Evolutionary conservation across 176 grass and related monocot species (phyloP).

Genomic region (Aegilops umbellulata): DNA sequence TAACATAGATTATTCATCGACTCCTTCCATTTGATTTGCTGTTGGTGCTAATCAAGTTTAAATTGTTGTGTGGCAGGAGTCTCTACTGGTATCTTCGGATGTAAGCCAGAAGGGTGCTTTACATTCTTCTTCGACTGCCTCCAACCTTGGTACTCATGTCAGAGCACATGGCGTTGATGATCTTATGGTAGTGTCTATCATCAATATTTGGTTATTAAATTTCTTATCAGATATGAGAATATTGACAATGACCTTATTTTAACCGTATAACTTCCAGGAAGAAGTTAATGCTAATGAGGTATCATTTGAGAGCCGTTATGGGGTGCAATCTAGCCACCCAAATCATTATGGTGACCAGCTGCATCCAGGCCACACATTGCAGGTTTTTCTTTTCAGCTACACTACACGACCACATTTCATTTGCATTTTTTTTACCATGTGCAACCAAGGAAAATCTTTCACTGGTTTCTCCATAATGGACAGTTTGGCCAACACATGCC

Average conservation of each 20-base stretch:
- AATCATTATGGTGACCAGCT: constrained; percentile 59
- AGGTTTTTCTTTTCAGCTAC: constrained; percentile 45
- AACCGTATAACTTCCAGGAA: constrained; percentile 41
- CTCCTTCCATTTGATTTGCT: not conserved
- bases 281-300: constrained; percentile 76
- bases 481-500: constrained; percentile 62
- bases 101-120: constrained; percentile 49
- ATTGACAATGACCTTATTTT: constrained; percentile 16
- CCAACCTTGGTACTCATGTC: constrained; percentile 64
- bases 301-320: constrained; percentile 66
- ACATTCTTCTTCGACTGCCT: constrained; percentile 59
- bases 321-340: constrained; percentile 41
- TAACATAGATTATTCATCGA: not conserved
- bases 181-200: constrained; percentile 51
- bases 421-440: constrained; percentile 13
- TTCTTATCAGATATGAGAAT: not conserved
- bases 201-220: not conserved
- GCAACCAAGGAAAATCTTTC: constrained; percentile 12
- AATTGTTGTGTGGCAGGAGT: constrained; percentile 34
- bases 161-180: constrained; percentile 61
- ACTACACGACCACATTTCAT: not conserved
- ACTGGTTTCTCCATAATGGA: constrained; percentile 34
- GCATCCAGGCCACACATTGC: constrained; percentile 44
- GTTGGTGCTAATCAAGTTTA: constrained; percentile 18
- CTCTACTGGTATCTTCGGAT: constrained; percentile 45